phyloP scores from a whole-genome alignment of 257 asterid species.

The Solanum tacnaense region DNA sequence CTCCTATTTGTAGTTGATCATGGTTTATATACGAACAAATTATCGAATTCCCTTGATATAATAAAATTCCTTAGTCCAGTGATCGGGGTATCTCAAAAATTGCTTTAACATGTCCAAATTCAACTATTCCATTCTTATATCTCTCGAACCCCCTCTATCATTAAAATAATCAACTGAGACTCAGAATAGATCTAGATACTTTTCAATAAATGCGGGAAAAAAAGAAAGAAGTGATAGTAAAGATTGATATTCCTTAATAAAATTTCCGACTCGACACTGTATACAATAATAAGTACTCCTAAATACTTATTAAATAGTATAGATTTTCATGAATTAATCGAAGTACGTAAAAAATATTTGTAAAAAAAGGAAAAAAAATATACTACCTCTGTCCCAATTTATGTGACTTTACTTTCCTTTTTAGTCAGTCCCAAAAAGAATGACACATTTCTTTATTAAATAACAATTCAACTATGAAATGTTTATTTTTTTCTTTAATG shows the following conservation, averaged over 20 bases:
- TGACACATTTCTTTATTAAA: too few relatives aligned
- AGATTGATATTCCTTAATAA: neutral
- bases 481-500: too few relatives aligned
- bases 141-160: neutral
- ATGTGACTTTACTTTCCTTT: too few relatives aligned
- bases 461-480: too few relatives aligned
- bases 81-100: neutral
- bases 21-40: neutral
- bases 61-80: neutral
- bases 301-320: neutral
- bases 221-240: neutral
- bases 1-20: neutral
- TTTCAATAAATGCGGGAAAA: neutral
- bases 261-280: fast-evolving
- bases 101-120: neutral
- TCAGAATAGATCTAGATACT: neutral
- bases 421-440: too few relatives aligned
- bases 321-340: neutral
- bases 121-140: neutral
- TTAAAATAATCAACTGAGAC: neutral
- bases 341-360: fast-evolving
- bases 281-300: neutral
- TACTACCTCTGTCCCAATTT: neutral
- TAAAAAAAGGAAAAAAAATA: neutral
- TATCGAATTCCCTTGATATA: neutral